A percentile compares a stretch with the other conserved stretches of the same genome.
Conservation (phyloP, 148 eudicot species). For the Camellia lanceoleosa region DNA sequence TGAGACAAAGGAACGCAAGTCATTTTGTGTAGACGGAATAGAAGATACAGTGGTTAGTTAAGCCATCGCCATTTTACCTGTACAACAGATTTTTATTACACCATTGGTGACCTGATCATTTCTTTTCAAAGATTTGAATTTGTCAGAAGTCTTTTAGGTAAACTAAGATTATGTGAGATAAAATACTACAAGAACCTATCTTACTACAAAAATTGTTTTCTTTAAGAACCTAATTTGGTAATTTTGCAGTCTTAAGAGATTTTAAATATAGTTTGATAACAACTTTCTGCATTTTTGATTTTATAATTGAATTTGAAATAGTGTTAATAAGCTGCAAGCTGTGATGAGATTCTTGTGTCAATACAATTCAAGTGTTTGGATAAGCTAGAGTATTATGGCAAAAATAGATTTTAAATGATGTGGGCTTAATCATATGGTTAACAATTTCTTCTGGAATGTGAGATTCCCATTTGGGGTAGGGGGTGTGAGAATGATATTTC, state of each 20-base stretch:
- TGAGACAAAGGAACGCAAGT: constrained; percentile 94
- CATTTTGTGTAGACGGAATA: constrained; percentile 80
- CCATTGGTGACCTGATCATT: not conserved
- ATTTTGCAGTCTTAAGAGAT: not conserved
- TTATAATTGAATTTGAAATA: not conserved
- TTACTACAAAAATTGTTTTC: not conserved
- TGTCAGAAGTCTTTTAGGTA: not conserved
- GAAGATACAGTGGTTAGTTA: constrained; percentile 90
- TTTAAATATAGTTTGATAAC: too few relatives aligned
- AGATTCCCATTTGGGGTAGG: not conserved
- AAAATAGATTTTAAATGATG: not conserved
- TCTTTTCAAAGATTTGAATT: not conserved
- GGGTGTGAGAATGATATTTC: not conserved
- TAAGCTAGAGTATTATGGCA: not conserved
- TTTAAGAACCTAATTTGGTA: not conserved
- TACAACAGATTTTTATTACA: not conserved
- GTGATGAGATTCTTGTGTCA: not conserved
- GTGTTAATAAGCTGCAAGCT: not conserved
- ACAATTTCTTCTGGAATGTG: not conserved
- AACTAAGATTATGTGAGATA: not conserved
- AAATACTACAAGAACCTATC: not conserved
- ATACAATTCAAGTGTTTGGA: constrained; percentile 1
- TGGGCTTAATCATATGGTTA: not conserved
- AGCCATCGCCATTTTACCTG: constrained; percentile 4
- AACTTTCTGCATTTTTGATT: not conserved